Conservation (phyloP, 2,329 filamentous ascomycete genomes). For the Rhexocercosporidium sp. region DNA sequence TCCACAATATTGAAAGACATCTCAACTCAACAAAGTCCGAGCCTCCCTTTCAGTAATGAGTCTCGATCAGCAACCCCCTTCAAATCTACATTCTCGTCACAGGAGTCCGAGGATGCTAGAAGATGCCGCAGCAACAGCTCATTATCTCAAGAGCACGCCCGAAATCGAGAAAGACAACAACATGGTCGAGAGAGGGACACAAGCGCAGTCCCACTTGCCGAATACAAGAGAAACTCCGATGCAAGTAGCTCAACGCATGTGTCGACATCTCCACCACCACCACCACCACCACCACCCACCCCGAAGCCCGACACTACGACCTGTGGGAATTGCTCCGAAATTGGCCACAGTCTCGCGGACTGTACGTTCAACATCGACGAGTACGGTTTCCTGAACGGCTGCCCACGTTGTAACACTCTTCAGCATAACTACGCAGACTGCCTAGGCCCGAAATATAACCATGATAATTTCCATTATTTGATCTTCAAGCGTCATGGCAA, state of each 20-base stretch:
- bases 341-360: background rate
- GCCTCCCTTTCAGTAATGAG: background rate
- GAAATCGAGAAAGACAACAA: background rate
- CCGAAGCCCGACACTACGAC: background rate
- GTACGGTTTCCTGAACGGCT: constrained; percentile 4
- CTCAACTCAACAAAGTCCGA: background rate
- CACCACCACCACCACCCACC: background rate
- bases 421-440: background rate
- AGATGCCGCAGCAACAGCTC: background rate
- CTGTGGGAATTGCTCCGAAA: background rate
- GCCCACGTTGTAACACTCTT: background rate
- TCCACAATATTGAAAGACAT: background rate
- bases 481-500: background rate
- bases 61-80: background rate
- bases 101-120: background rate
- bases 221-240: background rate
- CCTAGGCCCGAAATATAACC: background rate
- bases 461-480: background rate
- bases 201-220: background rate
- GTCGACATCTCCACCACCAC: background rate
- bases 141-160: background rate
- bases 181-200: background rate
- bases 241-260: background rate
- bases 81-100: background rate
- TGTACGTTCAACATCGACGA: constrained; percentile 5